A percentile compares a stretch with the other conserved stretches of the same genome.
Conservation (phyloP, 1,284 basidiomycete genomes). For the Mycosarcoma maydis region DNA sequence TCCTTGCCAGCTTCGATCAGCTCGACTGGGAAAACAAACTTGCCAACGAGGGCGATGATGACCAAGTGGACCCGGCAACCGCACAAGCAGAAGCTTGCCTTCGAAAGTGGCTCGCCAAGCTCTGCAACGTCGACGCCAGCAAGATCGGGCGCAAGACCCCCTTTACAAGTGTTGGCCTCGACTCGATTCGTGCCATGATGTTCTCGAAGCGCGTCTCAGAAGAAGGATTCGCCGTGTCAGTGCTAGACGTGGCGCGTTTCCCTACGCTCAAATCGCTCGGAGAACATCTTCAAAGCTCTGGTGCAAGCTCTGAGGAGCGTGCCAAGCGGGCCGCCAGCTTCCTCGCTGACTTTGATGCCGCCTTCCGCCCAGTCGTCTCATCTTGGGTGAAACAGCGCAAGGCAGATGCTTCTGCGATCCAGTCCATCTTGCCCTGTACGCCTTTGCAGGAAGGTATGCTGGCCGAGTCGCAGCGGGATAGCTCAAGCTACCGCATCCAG, state of each 20-base stretch:
- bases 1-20: constrained; percentile 56
- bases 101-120: constrained; percentile 40
- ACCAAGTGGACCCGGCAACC: constrained; percentile 14
- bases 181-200: constrained; percentile 64
- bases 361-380: constrained; percentile 22
- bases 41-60: constrained; percentile 32
- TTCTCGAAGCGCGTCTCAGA: constrained; percentile 54
- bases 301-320: constrained; percentile 19
- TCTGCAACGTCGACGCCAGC: constrained; percentile 51
- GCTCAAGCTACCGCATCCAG: constrained; percentile 52
- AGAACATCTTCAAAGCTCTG: constrained; percentile 42
- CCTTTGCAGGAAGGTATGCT: constrained; percentile 63
- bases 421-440: constrained; percentile 49
- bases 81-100: constrained; percentile 40
- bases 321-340: constrained; percentile 16
- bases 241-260: constrained; percentile 62
- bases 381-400: constrained; percentile 14
- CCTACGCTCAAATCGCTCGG: constrained; percentile 51
- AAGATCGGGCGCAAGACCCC: constrained; percentile 56
- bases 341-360: constrained; percentile 26
- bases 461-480: constrained; percentile 55
- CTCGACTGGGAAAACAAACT: constrained; percentile 60
- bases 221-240: constrained; percentile 56
- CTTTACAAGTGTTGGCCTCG: constrained; percentile 61
- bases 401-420: constrained; percentile 2